Evolutionary conservation across 2,329 filamentous ascomycete genomes (phyloP), one percentile per base, ranked within the genome.

Genomic region (Thyridium curvatum): DNA sequence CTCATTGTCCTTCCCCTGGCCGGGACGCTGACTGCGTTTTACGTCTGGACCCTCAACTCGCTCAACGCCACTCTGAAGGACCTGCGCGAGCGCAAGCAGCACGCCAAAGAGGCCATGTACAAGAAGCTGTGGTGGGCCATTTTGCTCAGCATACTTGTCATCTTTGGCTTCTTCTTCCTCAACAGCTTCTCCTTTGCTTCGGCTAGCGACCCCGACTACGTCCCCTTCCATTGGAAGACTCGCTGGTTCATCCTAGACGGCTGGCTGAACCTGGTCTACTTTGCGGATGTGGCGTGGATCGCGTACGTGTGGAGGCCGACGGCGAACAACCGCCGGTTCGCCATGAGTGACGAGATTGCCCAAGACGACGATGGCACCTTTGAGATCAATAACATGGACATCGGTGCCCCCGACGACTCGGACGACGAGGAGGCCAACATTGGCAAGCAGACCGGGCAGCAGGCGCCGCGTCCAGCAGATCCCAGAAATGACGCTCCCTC

Each of bases 111-210:
- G 35, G 64, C 78, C 63, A 98, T 98, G 94, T 98, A 97, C 66
- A 90, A 86, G 66, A 94, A 94, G 61, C 79, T 98, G 12, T 98
- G 94, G 90, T 98, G 90, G 90, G 91, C 88, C 60, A 95, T 98
- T 43, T 72, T 98, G 34, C 72, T 79, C 46, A 94, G 86, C 59
- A 94, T 98, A 57, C 68, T 97, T 35, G 87, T 97, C 51, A 96
- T 97, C 51, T 98, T 98, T 52, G 89, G 75, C 41, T 98, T 98
- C 69, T 96, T 98, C 72, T 97, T 98, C 71, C 82, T 97, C 70
- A 97, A 96, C 71, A 94, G 86, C 51, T 89, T 96, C 63, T 88
- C 86, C 1, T 95, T 98, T 59, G 91, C 90, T 35, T 90, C 89
- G 12, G 80, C 82, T 35, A 78, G 77, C 35, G 84, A 90, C 47